phyloP scores from a whole-genome alignment of 2,329 filamentous ascomycete species.

The Colletotrichum noveboracense region DNA sequence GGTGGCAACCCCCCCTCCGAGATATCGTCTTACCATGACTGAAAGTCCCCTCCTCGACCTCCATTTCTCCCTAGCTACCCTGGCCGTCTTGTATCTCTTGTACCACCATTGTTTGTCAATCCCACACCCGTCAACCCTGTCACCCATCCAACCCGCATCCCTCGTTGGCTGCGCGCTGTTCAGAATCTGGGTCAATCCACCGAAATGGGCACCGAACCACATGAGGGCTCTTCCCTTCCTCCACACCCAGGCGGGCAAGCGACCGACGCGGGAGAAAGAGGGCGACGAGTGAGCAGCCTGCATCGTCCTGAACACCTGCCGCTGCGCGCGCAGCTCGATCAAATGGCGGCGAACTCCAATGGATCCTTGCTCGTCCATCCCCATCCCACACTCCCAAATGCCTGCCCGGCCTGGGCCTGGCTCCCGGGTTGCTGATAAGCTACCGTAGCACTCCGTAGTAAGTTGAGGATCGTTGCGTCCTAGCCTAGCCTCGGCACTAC shows the following conservation, averaged over 20 bases:
- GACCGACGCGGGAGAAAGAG: background rate
- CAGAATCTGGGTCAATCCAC: conserved; percentile 19
- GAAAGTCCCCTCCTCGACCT: background rate
- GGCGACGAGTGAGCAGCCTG: background rate
- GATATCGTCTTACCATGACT: conserved; percentile 4
- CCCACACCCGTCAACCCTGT: conserved; percentile 8
- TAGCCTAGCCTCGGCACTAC: conserved; percentile 20
- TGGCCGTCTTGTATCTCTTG: background rate
- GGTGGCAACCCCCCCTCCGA: background rate
- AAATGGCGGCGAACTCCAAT: conserved; percentile 4
- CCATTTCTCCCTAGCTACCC: background rate
- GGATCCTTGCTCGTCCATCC: background rate
- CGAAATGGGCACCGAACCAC: conserved; percentile 15
- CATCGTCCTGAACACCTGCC: background rate
- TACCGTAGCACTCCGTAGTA: background rate
- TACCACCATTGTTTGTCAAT: conserved; percentile 2
- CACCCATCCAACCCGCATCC: conserved; percentile 2
- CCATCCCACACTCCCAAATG: background rate
- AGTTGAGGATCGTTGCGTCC: conserved; percentile 5
- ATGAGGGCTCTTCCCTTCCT: conserved; percentile 7
- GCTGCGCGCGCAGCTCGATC: background rate
- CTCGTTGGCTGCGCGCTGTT: conserved; percentile 5
- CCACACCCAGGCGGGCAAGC: background rate
- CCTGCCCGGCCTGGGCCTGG: background rate
- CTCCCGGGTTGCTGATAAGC: conserved; percentile 24